These are phyloP conservation scores for Eragrostis nindensis DNA, from an alignment of 176 grass and related monocot species.

Conservation along the genomic window DNA sequence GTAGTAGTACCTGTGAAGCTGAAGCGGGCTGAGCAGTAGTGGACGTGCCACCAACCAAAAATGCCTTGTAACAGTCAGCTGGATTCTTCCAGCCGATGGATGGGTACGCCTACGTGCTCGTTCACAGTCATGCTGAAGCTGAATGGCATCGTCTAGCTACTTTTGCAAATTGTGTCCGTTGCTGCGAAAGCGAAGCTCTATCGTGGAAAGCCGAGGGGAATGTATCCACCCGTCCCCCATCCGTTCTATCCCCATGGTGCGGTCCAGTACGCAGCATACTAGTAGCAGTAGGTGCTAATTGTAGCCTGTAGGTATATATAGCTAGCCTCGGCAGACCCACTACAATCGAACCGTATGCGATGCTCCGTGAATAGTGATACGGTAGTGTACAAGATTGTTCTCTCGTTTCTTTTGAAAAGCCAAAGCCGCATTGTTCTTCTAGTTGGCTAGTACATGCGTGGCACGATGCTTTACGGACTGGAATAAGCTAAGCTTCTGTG, in stretches of 20 bases:
- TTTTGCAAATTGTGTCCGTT: neutral
- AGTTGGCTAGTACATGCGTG: neutral
- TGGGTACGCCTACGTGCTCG: too few relatives aligned
- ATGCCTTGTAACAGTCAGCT: neutral
- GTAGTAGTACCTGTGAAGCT: neutral
- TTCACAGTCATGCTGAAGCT: neutral
- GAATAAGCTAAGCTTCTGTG: neutral
- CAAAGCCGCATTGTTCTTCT: too few relatives aligned
- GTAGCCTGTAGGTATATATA: neutral
- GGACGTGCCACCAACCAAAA: neutral
- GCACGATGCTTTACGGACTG: neutral
- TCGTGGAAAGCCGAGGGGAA: neutral
- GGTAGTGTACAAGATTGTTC: neutral
- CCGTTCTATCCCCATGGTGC: neutral
- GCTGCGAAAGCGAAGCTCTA: neutral
- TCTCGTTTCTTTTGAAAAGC: neutral
- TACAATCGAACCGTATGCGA: neutral
- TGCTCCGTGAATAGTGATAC: neutral
- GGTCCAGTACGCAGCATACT: constrained; percentile 7
- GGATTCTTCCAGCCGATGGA: too few relatives aligned
- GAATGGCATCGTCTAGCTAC: neutral
- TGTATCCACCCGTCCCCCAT: neutral
- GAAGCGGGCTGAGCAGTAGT: neutral
- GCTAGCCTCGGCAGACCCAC: neutral
- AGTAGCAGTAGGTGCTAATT: neutral